Conservation (phyloP, 441 rosid species). For the Geranium incanum region DNA sequence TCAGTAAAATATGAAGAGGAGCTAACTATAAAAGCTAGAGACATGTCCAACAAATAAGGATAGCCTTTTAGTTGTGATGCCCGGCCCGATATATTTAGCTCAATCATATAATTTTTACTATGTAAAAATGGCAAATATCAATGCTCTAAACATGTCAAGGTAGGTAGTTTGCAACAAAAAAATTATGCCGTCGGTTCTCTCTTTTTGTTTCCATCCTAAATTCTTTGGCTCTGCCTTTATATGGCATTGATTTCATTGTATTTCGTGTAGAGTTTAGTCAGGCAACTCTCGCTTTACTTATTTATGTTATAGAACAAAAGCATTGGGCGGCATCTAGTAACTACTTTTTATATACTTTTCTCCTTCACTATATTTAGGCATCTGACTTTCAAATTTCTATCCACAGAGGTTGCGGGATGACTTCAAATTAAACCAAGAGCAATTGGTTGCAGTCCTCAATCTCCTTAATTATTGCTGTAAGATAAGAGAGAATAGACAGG, state of each 20-base stretch:
- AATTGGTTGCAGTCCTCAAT: conserved; percentile 90
- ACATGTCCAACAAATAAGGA: too few relatives aligned
- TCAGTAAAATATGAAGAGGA: too few relatives aligned
- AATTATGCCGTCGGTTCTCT: conserved; percentile 6
- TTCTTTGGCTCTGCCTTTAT: background rate
- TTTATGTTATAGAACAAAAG: background rate
- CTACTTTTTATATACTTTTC: background rate
- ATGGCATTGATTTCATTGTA: background rate
- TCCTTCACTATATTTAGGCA: background rate
- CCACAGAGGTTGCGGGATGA: conserved; percentile 80
- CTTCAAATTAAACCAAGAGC: conserved; percentile 95
- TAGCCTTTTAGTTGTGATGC: too few relatives aligned
- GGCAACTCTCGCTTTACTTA: background rate
- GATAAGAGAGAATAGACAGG: conserved; percentile 88
- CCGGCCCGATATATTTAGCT: too few relatives aligned
- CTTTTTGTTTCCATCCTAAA: background rate
- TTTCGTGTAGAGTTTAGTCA: background rate
- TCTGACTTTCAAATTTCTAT: conserved; percentile 21
- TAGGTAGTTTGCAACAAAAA: background rate
- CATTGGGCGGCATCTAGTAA: background rate
- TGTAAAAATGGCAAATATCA: background rate
- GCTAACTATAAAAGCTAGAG: too few relatives aligned
- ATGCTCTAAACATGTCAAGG: background rate
- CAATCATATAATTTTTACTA: background rate
- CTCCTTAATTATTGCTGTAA: conserved; percentile 99